Evolutionary conservation across 805 yeast species (phyloP), one percentile per base, ranked within the genome.

Genomic region (Cyberlindnera maclurae): DNA sequence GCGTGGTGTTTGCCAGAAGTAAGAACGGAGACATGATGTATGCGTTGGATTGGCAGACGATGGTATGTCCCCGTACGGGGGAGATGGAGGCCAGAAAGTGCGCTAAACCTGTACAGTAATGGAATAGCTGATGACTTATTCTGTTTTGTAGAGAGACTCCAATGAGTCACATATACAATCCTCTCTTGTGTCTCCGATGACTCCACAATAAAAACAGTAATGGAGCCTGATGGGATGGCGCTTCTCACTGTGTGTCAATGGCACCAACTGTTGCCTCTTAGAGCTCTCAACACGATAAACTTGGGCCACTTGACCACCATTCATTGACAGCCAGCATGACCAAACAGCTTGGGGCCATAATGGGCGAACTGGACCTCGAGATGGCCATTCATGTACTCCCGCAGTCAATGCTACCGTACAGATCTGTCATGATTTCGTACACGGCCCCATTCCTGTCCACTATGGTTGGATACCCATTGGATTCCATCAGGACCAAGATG

Each of bases 21-120:
- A 81, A 79, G 13, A 77, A 78, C 4, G 96, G 96, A 2, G 78
- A 75, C 28, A 62, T 78, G 39, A 77, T 93, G 86, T 82, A 79
- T 50, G 94, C 98, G 2, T 62, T 87, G 31, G 97, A 93, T 61
- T 93, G 97, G 97, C 89, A 87, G 62, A 83, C 87, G 11, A 93
- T 94, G 97, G 71, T 82, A 26, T 77, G 84, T 45, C 79, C 87
- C 3, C 65, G 61, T 18, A 77, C 89, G 3, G 96, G 96, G 2
- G 73, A 70, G 9, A 60, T 76, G 11, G 97, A 88, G 52, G 67
- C 68, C 49, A 71, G 98, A 42, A 93, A 93, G 60, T 86, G 95
- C 63, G 98, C 98, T 3, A 88, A 86, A 57, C 95, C 96, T 11
- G 83, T 77, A 50, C 68, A 33, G 15, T 26, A 8, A 20, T 8